Evolutionary conservation across 1,284 basidiomycete species (phyloP), one percentile per base, ranked within the genome.

Genomic region (Ustilago curta): DNA sequence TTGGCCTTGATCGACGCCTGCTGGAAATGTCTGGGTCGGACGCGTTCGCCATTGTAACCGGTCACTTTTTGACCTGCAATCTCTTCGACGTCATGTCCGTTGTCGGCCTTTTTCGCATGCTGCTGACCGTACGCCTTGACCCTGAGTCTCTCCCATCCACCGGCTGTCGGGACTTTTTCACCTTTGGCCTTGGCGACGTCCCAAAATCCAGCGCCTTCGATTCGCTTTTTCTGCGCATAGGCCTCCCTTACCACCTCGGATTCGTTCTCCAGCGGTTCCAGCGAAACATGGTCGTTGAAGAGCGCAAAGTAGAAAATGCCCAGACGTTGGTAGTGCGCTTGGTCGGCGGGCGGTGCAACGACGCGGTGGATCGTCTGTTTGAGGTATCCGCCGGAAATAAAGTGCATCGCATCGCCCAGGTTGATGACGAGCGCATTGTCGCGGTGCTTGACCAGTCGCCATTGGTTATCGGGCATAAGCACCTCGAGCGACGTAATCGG

Each of bases 401-500:
- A 84, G 47, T 80, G 78, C 69, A 84, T 79, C 0, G 81, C 82
- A 40, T 84, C 83, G 35, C 83, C 83, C 14, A 82, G 55, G 64
- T 84, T 84, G 55, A 84, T 75, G 8, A 84, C 83, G 19, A 84
- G 63, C 7, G 82, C 81, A 31, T 84, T 84, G 48, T 77, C 72
- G 25, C 75, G 71, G 79, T 87, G 86, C 42, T 85, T 85, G 18
- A 86, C 86, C 21, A 86, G 82, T 25, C 82, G 69, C 86, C 86
- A 87, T 57, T 80, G 31, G 57, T 86, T 84, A 55, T 86, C 85
- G 1, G 80, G 80, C 69, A 85, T 85, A 64, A 86, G 83, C 59
- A 87, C 86, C 62, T 87, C 86, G 18, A 87, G 80, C 19, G 83
- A 84, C 0, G 85, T 86, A 68, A 87, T 85, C 3, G 86, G 86